Conservation (phyloP, 2,329 filamentous ascomycete genomes). For the Microascus cirrosus region DNA sequence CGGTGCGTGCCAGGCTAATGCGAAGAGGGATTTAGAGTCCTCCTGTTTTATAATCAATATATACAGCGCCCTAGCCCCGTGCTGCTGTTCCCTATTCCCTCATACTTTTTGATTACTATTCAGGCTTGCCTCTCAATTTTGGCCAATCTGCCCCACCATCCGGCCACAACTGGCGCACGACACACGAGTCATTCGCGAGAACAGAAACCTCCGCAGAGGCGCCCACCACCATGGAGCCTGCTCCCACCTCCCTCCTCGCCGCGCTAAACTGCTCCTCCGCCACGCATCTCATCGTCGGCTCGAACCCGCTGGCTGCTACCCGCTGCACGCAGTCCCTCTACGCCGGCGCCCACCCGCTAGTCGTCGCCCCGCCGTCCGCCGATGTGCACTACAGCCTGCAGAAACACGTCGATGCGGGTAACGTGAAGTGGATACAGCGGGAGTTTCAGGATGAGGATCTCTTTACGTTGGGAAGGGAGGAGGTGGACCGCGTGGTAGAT, state of each 20-base stretch:
- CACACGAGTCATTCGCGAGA: neutral
- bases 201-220: neutral
- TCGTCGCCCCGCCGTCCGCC: conserved; percentile 59
- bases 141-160: neutral
- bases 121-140: neutral
- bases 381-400: conserved; percentile 47
- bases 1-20: neutral
- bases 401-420: conserved; percentile 53
- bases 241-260: conserved; percentile 49
- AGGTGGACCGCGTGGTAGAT: conserved; percentile 71
- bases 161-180: neutral
- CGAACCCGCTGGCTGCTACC: conserved; percentile 76
- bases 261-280: conserved; percentile 59
- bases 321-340: conserved; percentile 70
- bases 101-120: neutral
- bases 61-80: neutral
- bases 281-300: conserved; percentile 76
- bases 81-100: neutral
- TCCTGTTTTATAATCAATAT: neutral
- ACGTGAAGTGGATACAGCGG: conserved; percentile 54
- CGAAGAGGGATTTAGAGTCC: neutral
- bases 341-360: conserved; percentile 68
- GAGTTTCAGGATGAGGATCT: conserved; percentile 63
- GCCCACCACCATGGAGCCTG: neutral
- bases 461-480: conserved; percentile 64